phyloP scores from a whole-genome alignment of 345 rosid species.

The Mallotus nudiflorus region DNA sequence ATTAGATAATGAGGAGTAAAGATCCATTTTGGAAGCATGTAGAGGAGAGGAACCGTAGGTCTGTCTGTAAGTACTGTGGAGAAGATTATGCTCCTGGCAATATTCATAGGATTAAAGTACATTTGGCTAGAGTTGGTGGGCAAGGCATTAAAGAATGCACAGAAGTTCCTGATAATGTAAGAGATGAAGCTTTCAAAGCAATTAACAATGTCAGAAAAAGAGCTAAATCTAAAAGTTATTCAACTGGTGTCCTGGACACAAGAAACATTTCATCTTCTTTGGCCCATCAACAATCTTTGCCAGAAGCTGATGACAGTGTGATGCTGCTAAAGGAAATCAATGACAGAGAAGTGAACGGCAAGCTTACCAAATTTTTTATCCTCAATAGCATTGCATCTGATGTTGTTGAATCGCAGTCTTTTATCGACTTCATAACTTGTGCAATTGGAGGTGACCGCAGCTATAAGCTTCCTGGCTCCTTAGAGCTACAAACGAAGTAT shows the following conservation, averaged over 20 bases:
- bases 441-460: neutral
- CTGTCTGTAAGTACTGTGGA: neutral
- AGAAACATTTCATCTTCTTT: neutral
- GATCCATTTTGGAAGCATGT: neutral
- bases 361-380: neutral
- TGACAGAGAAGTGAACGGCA: neutral
- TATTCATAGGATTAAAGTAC: neutral
- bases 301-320: neutral
- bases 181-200: neutral
- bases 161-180: neutral
- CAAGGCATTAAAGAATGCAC: neutral
- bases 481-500: neutral
- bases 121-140: neutral
- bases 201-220: neutral
- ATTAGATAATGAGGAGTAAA: neutral
- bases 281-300: neutral
- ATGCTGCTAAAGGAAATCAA: neutral
- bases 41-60: neutral
- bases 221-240: neutral
- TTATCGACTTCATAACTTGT: neutral
- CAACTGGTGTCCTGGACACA: too few species aligned
- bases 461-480: neutral
- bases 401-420: neutral
- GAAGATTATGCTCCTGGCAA: neutral
- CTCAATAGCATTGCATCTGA: neutral